A percentile compares a stretch with the other conserved stretches of the same genome.
Conservation (phyloP, 129 eudicot species). For the Kitagawia praeruptora region DNA sequence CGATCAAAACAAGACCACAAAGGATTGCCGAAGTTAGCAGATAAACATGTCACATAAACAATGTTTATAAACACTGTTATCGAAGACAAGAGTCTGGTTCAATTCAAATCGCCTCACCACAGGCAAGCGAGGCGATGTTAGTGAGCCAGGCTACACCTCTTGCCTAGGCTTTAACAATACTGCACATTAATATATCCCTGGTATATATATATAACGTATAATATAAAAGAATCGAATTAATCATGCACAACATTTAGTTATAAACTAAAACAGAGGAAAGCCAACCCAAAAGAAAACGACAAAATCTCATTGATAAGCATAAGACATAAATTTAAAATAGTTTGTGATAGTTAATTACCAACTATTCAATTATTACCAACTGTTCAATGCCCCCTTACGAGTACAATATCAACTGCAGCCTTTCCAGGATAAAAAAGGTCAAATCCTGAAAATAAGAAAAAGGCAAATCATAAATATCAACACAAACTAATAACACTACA, state of each 20-base stretch:
- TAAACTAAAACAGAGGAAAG: background rate
- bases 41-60: background rate
- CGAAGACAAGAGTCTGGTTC: background rate
- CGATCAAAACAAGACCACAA: background rate
- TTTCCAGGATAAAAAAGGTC: background rate
- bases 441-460: conserved; percentile 1
- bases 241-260: background rate
- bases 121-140: background rate
- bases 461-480: background rate
- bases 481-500: background rate
- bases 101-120: background rate
- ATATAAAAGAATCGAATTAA: background rate
- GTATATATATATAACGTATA: too few species aligned
- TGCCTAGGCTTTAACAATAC: background rate
- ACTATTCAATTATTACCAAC: too few species aligned
- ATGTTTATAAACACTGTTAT: background rate
- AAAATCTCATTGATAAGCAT: background rate
- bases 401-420: background rate
- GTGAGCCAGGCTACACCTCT: background rate
- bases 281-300: background rate
- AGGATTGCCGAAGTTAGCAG: background rate
- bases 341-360: too few species aligned
- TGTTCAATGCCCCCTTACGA: background rate
- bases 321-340: background rate
- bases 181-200: background rate